Evolutionary conservation across 306 rosid genomes (phyloP).

Genomic region (apple (Malus domestica)): ASM211411v1 NC_041798.1:35965501-35966000

Average conservation of each 20-base stretch:
- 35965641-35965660: slow-evolving; percentile 67
- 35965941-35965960: neutral
- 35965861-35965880: neutral
- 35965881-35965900: neutral
- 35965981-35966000: neutral
- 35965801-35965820: neutral
- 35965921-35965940: neutral
- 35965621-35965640: slow-evolving; percentile 79
- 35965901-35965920: neutral
- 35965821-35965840: neutral
- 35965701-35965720: slow-evolving; percentile 69
- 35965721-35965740: slow-evolving; percentile 90
- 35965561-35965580: too few relatives aligned
- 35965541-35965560: too few relatives aligned
- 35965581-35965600: slow-evolving; percentile 60
- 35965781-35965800: neutral
- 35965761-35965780: neutral
- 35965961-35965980: neutral
- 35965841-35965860: neutral
- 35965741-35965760: slow-evolving; percentile 2
- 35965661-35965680: slow-evolving; percentile 87
- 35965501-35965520: too few relatives aligned
- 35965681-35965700: slow-evolving; percentile 71
- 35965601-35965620: slow-evolving; percentile 85
- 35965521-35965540: too few relatives aligned